Base-by-base conservation (phyloP, 2,329 filamentous ascomycete species). In the Trichoderma brevicompactum region DNA sequence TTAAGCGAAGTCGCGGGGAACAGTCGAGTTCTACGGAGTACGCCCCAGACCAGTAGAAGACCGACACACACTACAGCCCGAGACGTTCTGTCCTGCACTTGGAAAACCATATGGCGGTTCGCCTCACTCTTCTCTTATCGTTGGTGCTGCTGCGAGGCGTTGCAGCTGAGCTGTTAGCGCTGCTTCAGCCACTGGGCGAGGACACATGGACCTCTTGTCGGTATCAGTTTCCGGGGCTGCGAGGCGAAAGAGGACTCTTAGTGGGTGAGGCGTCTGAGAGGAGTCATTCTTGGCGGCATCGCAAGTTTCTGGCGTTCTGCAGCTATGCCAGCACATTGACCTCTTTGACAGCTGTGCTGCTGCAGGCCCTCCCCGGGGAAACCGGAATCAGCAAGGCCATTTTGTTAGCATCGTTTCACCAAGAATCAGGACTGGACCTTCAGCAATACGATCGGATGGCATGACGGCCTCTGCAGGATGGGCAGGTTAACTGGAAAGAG, bases 111-210 rank as follows among this genome's bases (percentile, higher is more conserved):
- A 28, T 28, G 23, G 23, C 5, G 8, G 34, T 43, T 38, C 36
- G 58, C 23, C 58, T 10, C 50, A 10, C 36, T 40, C 19, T 60
- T 41, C 17, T n/a, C 32, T 12, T 36, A 4, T 50, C 8, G 19
- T 9, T 49, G 56, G 56, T 40, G 44, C 46, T 32, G 67, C 28
- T 68, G 64, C 44, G 61, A 68, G 36, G 61, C 68, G 53, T 59
- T 32, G 41, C 52, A 66, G 55, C 38, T 40, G 65, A 58, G 28
- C 40, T 40, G 3, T 15, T 63, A 63, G 60, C 34, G 60, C 41
- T 13, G 49, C 60, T 38, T 63, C 49, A 63, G 60, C 60, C 60
- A 63, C 60, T 55, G 49, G 15, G 17, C 32, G n/a, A 28, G 23
- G 40, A 54, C 49, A 46, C 50, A 54, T 40, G n/a, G 17, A 28